These are phyloP conservation scores for Teratosphaeria gauchensis DNA, from an alignment of 2,329 filamentous ascomycete species.

Conservation along the genomic window DNA sequence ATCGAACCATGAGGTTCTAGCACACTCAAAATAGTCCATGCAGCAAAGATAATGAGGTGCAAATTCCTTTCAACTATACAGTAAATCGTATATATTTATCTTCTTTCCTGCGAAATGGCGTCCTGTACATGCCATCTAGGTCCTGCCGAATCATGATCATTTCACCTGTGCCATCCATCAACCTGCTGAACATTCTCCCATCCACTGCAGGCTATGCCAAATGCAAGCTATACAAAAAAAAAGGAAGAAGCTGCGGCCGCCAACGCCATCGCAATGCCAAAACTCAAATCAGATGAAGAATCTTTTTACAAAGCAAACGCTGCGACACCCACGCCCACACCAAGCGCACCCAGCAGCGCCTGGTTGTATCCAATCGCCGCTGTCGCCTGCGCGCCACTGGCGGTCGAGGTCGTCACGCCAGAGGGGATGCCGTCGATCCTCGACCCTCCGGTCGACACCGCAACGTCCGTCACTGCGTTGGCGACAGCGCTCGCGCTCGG, in stretches of 20 bases:
- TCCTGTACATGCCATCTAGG: not conserved
- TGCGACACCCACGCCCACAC: slow-evolving; percentile 9
- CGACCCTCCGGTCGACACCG: slow-evolving; percentile 35
- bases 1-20: too few species aligned
- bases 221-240: not conserved
- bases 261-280: not conserved
- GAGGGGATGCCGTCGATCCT: slow-evolving; percentile 21
- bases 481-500: slow-evolving; percentile 45
- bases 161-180: not conserved
- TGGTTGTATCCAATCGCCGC: slow-evolving; percentile 16
- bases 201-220: not conserved
- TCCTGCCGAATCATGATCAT: not conserved
- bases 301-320: slow-evolving; percentile 15
- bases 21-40: too few species aligned
- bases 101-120: not conserved
- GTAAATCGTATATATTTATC: too few species aligned
- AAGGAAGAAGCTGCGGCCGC: not conserved
- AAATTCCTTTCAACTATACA: too few species aligned
- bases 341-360: slow-evolving; percentile 19
- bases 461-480: slow-evolving; percentile 40
- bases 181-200: not conserved
- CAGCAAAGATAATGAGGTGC: too few species aligned
- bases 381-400: slow-evolving; percentile 13
- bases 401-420: slow-evolving; percentile 8
- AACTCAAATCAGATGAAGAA: not conserved